Conservation (phyloP, 2,329 filamentous ascomycete species). For the Leptographium galeiforme region DNA sequence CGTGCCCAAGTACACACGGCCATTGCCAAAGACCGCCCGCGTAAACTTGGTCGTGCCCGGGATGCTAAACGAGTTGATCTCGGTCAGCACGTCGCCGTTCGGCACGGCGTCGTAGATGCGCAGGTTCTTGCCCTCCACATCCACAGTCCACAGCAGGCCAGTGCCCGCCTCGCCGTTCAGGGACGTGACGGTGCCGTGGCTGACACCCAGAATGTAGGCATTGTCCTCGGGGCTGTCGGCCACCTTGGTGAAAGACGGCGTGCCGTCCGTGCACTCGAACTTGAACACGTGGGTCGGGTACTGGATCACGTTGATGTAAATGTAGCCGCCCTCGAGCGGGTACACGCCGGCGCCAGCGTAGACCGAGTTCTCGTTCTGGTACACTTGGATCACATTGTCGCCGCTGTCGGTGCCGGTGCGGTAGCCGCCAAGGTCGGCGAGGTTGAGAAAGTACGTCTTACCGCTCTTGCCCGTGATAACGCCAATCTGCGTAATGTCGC, state of each 20-base stretch:
- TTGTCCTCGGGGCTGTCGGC: conserved; percentile 34
- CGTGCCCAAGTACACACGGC: conserved; percentile 39
- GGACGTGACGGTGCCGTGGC: conserved; percentile 43
- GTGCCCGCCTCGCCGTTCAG: conserved; percentile 38
- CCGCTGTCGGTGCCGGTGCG: conserved; percentile 27
- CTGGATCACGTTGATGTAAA: conserved; percentile 38
- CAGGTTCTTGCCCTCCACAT: conserved; percentile 41
- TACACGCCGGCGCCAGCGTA: conserved; percentile 33
- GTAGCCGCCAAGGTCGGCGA: conserved; percentile 35
- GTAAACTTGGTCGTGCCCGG: conserved; percentile 41
- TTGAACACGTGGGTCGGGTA: conserved; percentile 43
- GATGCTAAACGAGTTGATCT: conserved; percentile 37
- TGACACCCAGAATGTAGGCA: conserved; percentile 39
- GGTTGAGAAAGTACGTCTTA: conserved; percentile 35
- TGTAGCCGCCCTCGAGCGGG: conserved; percentile 31
- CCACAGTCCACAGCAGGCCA: conserved; percentile 41
- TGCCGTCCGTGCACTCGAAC: conserved; percentile 37
- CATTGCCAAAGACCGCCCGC: conserved; percentile 43
- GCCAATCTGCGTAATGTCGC: conserved; percentile 29
- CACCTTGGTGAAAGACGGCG: conserved; percentile 39
- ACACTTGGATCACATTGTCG: conserved; percentile 29
- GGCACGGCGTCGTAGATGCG: conserved; percentile 83
- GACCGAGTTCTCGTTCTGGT: conserved; percentile 33
- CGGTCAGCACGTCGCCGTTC: conserved; percentile 27
- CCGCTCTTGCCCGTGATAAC: conserved; percentile 35